phyloP scores from a whole-genome alignment of 2,329 filamentous ascomycete genomes.

The Colletotrichum sp. region DNA sequence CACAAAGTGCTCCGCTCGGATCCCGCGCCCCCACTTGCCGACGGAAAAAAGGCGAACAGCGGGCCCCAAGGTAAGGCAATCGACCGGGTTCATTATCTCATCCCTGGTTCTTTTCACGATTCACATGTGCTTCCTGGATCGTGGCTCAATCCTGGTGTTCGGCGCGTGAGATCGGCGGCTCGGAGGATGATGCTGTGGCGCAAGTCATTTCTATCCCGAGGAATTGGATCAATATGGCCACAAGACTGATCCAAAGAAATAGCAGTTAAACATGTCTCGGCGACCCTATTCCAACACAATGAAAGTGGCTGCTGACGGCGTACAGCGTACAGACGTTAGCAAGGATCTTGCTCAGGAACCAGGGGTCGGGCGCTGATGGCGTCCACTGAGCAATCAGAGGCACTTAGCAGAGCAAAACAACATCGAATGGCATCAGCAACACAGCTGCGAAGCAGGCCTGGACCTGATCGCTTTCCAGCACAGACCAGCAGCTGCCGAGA shows the following conservation, averaged over 20 bases:
- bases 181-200: not conserved
- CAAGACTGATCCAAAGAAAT: not conserved
- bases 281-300: not conserved
- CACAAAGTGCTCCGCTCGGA: not conserved
- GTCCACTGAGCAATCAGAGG: accelerated
- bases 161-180: not conserved
- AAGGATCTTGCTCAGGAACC: not conserved
- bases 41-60: not conserved
- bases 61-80: not conserved
- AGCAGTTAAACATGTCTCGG: not conserved
- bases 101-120: not conserved
- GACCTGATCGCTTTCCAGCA: not conserved
- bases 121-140: not conserved
- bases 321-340: not conserved
- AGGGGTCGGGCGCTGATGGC: not conserved
- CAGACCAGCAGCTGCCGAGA: not conserved
- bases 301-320: not conserved
- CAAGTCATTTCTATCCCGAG: not conserved
- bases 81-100: not conserved
- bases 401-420: not conserved
- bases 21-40: not conserved
- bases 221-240: not conserved
- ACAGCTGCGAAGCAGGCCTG: not conserved
- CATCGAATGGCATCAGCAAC: not conserved
- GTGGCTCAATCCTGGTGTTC: not conserved